phyloP scores from a whole-genome alignment of 495 filamentous ascomycete genomes.

The Aspergillus sclerotioniger region DNA sequence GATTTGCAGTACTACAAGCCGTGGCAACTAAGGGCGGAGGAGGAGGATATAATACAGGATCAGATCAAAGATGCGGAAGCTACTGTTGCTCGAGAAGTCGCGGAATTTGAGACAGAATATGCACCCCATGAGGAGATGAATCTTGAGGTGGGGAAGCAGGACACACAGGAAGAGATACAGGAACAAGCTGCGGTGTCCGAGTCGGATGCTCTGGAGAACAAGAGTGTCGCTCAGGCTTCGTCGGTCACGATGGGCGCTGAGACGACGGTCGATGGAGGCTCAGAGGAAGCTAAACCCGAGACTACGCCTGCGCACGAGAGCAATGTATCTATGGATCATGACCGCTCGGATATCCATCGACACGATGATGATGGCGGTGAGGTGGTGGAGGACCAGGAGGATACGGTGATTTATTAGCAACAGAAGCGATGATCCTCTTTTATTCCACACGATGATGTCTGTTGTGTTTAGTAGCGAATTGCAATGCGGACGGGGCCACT shows the following conservation, averaged over 20 bases:
- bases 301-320: conserved; percentile 16
- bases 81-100: conserved; percentile 48
- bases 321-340: conserved; percentile 16
- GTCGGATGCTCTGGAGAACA: conserved; percentile 18
- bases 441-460: not conserved
- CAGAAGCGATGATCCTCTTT: conserved; percentile 3
- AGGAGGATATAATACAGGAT: conserved; percentile 58
- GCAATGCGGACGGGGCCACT: no score
- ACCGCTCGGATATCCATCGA: conserved; percentile 30
- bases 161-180: conserved; percentile 12
- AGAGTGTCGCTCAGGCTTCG: conserved; percentile 18
- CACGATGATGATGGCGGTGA: conserved; percentile 68
- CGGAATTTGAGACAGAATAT: conserved; percentile 46
- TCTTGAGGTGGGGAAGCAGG: conserved; percentile 14
- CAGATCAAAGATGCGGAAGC: conserved; percentile 59
- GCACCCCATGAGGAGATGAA: conserved; percentile 19
- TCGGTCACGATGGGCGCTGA: conserved; percentile 31
- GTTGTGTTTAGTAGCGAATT: not conserved
- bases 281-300: conserved; percentile 21
- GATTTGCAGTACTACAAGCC: conserved; percentile 79
- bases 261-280: conserved; percentile 21
- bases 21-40: conserved; percentile 66
- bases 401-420: conserved; percentile 77
- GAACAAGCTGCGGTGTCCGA: conserved; percentile 20
- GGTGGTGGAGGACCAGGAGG: conserved; percentile 74